Evolutionary conservation across 371 early-diverging fungal species (phyloP), one percentile per base, ranked within the genome.

Genomic region (Capniomyces stellatus): DNA sequence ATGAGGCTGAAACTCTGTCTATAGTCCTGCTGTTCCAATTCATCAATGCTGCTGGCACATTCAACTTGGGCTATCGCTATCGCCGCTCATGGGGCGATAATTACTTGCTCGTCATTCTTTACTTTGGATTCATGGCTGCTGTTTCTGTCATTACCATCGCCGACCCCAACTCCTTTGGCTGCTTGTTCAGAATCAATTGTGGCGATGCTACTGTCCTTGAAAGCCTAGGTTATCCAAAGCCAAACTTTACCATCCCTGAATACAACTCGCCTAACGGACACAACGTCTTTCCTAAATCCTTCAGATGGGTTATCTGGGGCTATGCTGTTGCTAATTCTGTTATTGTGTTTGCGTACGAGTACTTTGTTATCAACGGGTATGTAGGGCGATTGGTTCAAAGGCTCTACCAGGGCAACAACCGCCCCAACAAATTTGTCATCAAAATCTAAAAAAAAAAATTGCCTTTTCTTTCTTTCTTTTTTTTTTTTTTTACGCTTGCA

Each of bases 161-260:
- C 1, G 76, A 74, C 43, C 80, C 84, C 43, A 82, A 81, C 67
- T 56, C 74, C 29, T 64, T 82, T 42, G 64, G 72, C 49, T 83
- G 85, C 59, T 61, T 72, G 47, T 83, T 85, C 75, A 76, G 77
- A 49, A 66, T 83, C 58, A 85, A 85, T 71, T 85, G 85, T 60
- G 83, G 83, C 23, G 66, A 70, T 13, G 49, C 76, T 0, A 52
- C 64, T 10, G 70, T 61, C n/a, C 55, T 72, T 31, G 58, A 70
- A 31, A 64, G 62, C 23, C 54, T 71, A 10, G 81, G 83, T 23
- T 76, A 73, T 59, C 72, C 71, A 18, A 46, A 42, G 22, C 75
- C 75, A 35, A 54, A 58, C 15, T 76, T 73, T 59, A 28, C 58
- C n/a, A 80, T 82, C 43, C 69, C 64, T 50, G 61, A 60, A 15